Conservation (phyloP, 306 rosid species). For the Sesbania bispinosa region DNA sequence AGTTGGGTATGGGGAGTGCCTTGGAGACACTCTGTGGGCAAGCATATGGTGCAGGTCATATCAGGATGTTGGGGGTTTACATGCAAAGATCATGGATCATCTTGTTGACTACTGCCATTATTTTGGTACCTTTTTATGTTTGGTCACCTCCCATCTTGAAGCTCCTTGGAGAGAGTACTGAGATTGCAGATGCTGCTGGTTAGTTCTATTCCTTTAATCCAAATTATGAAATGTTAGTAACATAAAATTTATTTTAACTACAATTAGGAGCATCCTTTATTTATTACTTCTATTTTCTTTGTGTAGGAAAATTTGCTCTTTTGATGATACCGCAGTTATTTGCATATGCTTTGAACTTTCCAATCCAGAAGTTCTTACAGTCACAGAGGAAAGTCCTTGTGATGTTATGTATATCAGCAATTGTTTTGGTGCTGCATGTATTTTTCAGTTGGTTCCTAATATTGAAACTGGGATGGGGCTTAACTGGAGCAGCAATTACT, state of each 20-base stretch:
- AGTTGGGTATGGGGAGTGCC: conserved; percentile 94
- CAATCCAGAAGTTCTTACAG: conserved; percentile 73
- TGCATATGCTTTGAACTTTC: conserved; percentile 69
- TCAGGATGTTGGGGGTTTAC: conserved; percentile 70
- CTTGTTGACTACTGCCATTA: conserved; percentile 39
- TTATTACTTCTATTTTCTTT: neutral
- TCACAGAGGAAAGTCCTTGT: conserved; percentile 65
- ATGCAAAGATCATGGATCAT: conserved; percentile 91
- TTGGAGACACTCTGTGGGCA: conserved; percentile 82
- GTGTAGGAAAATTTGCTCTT: conserved; percentile 58
- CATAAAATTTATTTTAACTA: neutral
- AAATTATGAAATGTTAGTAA: no score
- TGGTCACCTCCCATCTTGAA: conserved; percentile 69
- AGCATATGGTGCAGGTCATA: conserved; percentile 74
- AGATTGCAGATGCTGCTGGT: conserved; percentile 69
- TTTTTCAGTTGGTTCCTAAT: conserved; percentile 64
- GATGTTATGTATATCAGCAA: conserved; percentile 49
- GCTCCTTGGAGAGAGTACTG: conserved; percentile 47
- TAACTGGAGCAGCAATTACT: conserved; percentile 61
- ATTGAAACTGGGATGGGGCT: conserved; percentile 55
- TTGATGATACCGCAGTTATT: conserved; percentile 78
- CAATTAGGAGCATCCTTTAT: neutral
- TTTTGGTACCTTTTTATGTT: conserved; percentile 56
- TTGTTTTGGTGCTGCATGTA: conserved; percentile 42
- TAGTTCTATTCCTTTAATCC: neutral